A percentile compares a stretch with the other conserved stretches of the same genome.
Conservation (phyloP, 2,329 filamentous ascomycete genomes). For the Epichloe scottii region DNA sequence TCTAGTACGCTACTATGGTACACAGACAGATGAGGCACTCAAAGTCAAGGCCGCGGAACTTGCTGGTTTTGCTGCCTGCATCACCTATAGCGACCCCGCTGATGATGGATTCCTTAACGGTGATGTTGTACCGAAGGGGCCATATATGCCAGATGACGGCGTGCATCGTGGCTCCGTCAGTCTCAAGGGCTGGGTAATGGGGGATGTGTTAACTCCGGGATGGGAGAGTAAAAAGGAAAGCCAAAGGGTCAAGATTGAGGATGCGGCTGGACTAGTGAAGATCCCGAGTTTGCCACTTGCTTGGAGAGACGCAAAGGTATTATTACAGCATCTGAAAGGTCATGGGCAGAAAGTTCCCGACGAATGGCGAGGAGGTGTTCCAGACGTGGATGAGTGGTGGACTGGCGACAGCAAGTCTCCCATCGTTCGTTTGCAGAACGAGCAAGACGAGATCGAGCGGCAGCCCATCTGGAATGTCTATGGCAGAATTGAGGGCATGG, state of each 20-base stretch:
- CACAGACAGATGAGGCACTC: slow-evolving; percentile 57
- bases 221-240: slow-evolving; percentile 59
- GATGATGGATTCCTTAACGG: slow-evolving; percentile 73
- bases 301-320: slow-evolving; percentile 74
- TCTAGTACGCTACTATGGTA: slow-evolving; percentile 69
- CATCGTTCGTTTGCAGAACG: slow-evolving; percentile 68
- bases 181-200: slow-evolving; percentile 69
- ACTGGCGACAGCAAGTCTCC: slow-evolving; percentile 67
- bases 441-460: slow-evolving; percentile 70
- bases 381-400: slow-evolving; percentile 69
- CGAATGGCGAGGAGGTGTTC: slow-evolving; percentile 66
- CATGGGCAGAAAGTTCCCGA: slow-evolving; percentile 56
- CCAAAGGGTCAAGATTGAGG: slow-evolving; percentile 53
- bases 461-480: slow-evolving; percentile 90
- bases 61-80: slow-evolving; percentile 73
- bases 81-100: slow-evolving; percentile 84
- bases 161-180: slow-evolving; percentile 76
- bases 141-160: slow-evolving; percentile 67
- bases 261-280: slow-evolving; percentile 59
- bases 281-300: slow-evolving; percentile 86
- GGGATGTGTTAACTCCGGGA: slow-evolving; percentile 86
- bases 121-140: slow-evolving; percentile 60
- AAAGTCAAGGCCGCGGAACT: slow-evolving; percentile 86
- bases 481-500: slow-evolving; percentile 70
- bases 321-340: slow-evolving; percentile 65